Conservation (phyloP, 2,329 filamentous ascomycete genomes). For the Proliferodiscus dingleyae region DNA sequence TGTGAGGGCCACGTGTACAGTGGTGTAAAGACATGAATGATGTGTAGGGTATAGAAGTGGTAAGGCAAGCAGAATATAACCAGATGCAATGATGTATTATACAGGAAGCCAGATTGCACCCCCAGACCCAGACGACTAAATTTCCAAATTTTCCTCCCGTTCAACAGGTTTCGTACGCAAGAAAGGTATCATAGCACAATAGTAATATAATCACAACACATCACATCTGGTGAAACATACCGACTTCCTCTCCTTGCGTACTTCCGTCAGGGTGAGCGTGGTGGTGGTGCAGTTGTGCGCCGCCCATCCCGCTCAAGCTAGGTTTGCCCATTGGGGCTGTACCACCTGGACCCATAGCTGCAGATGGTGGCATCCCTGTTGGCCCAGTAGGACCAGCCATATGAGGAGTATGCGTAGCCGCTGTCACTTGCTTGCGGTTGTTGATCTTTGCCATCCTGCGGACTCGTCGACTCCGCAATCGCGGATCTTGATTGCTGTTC, state of each 20-base stretch:
- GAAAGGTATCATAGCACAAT: conserved; percentile 32
- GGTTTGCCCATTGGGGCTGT: conserved; percentile 58
- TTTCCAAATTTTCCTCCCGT: conserved; percentile 17
- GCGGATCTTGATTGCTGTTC: conserved; percentile 95
- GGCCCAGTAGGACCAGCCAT: conserved; percentile 65
- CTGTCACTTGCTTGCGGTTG: conserved; percentile 68
- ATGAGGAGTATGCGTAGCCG: conserved; percentile 50
- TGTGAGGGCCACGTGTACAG: conserved; percentile 23
- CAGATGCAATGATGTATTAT: conserved; percentile 34
- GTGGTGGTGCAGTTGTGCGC: conserved; percentile 63
- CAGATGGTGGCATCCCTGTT: conserved; percentile 57
- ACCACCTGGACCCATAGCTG: conserved; percentile 55
- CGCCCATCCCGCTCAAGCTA: conserved; percentile 62
- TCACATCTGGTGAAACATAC: conserved; percentile 90
- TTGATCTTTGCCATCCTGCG: conserved; percentile 95
- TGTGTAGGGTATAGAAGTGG: conserved; percentile 22
- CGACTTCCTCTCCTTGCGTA: conserved; percentile 70
- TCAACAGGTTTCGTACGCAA: conserved; percentile 27
- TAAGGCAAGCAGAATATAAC: conserved; percentile 25
- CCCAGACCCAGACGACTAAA: conserved; percentile 16
- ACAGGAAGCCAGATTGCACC: conserved; percentile 28
- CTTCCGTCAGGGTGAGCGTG: conserved; percentile 65
- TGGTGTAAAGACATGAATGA: conserved; percentile 27
- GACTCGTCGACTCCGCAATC: conserved; percentile 84
- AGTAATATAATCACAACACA: conserved; percentile 39